These are phyloP conservation scores for Fraxinus nigra DNA, from an alignment of 305 asterid species.

Conservation along the genomic window DNA sequence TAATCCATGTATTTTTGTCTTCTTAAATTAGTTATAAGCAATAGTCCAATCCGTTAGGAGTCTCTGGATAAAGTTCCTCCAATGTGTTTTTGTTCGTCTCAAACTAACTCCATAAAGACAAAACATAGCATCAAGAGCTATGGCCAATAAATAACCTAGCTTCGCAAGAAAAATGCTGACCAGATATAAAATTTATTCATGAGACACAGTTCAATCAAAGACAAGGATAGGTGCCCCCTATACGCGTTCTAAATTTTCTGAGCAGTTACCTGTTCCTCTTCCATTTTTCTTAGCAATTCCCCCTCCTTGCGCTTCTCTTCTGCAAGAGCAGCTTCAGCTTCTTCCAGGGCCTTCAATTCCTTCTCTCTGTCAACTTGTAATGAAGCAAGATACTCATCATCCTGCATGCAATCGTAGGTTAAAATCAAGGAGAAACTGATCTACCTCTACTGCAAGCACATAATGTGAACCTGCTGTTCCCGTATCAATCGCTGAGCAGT, in stretches of 20 bases:
- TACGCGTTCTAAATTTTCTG: background rate
- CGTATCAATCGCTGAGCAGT: constrained; percentile 91
- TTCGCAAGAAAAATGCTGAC: no score
- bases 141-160: background rate
- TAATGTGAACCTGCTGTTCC: constrained; percentile 80
- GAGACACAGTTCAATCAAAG: background rate
- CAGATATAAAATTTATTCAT: background rate
- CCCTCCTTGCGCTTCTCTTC: constrained; percentile 84
- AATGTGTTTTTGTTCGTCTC: background rate
- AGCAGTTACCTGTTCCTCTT: constrained; percentile 72
- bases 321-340: constrained; percentile 84
- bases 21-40: background rate
- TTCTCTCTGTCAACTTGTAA: constrained; percentile 96
- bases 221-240: background rate
- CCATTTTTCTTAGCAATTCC: constrained; percentile 53
- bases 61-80: background rate
- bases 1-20: background rate
- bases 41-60: background rate
- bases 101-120: background rate
- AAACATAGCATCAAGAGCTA: background rate
- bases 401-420: constrained; percentile 43
- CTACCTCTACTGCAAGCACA: constrained; percentile 16
- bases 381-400: constrained; percentile 92
- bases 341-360: constrained; percentile 91
- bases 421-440: constrained; percentile 10